These are phyloP conservation scores for Hyaloscypha finlandica DNA, from an alignment of 495 filamentous ascomycete species.

Conservation along the genomic window DNA sequence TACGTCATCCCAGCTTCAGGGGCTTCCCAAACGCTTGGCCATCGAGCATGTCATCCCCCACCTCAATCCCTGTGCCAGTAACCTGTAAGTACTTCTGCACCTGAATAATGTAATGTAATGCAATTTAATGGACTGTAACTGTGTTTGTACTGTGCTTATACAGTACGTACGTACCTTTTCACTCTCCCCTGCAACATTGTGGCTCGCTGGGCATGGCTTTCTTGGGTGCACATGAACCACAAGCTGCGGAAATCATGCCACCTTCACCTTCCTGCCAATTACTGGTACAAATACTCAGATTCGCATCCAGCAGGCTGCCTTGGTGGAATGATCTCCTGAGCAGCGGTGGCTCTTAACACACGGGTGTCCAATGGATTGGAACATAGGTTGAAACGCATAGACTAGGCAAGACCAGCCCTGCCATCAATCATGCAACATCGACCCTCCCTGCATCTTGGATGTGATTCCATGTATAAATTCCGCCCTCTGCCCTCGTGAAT, in stretches of 20 bases:
- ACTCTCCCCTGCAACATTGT: no score
- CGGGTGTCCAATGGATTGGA: neutral
- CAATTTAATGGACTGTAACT: no score
- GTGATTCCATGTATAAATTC: neutral
- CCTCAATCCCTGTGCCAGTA: no score
- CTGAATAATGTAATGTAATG: no score
- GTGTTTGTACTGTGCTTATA: no score
- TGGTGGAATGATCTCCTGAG: neutral
- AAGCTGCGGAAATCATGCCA: neutral
- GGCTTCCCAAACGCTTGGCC: neutral
- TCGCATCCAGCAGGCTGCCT: neutral
- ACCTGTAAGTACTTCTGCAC: no score
- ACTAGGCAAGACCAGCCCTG: neutral
- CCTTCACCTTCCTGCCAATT: neutral
- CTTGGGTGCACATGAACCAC: neutral
- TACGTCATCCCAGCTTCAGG: neutral
- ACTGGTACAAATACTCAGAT: neutral
- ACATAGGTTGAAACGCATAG: slow-evolving; percentile 1
- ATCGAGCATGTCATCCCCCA: no score
- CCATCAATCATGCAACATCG: slow-evolving; percentile 5
- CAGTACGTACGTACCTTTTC: no score
- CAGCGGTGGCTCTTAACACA: neutral
- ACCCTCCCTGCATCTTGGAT: neutral
- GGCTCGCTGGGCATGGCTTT: neutral
- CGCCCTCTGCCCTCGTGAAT: neutral